phyloP scores from a whole-genome alignment of 164 flowering plant genomes.

The Tetrastigma voinierianum region DNA sequence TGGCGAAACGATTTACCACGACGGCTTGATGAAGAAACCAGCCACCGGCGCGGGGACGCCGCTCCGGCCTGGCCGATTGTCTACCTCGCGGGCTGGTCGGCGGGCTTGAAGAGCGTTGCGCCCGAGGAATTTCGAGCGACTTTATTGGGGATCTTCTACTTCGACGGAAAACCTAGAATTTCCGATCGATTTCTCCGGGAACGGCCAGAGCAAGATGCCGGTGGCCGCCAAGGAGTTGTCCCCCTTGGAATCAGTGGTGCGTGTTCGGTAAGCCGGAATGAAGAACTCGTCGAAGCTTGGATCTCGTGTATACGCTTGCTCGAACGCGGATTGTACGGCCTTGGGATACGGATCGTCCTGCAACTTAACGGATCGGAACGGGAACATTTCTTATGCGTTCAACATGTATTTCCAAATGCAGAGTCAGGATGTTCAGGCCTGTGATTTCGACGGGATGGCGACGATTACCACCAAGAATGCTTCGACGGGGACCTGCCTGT shows the following conservation, averaged over 20 bases:
- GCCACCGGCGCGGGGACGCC: constrained; percentile 45
- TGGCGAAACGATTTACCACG: constrained; percentile 46
- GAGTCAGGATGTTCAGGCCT: constrained; percentile 34
- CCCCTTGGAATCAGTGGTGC: constrained; percentile 42
- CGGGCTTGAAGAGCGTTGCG: constrained; percentile 43
- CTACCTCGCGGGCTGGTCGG: constrained; percentile 50
- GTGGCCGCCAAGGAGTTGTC: constrained; percentile 36
- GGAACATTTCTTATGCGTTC: constrained; percentile 44
- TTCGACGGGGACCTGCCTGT: constrained; percentile 48
- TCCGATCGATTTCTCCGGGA: constrained; percentile 40
- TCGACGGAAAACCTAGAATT: constrained; percentile 60
- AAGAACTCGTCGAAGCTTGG: constrained; percentile 3
- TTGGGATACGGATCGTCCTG: constrained; percentile 38
- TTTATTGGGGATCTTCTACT: constrained; percentile 62
- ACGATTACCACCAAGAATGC: constrained; percentile 32
- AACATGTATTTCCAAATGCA: constrained; percentile 43
- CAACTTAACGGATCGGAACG: constrained; percentile 15
- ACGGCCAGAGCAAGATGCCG: constrained; percentile 21
- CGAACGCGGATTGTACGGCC: constrained; percentile 35
- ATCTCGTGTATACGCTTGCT: constrained; percentile 33
- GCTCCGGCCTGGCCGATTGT: constrained; percentile 31
- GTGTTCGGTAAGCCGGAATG: constrained; percentile 14
- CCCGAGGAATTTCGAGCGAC: constrained; percentile 61
- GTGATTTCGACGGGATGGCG: constrained; percentile 41
- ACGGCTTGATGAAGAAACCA: constrained; percentile 38